Evolutionary conservation across 768 basidiomycete species (phyloP), one percentile per base, ranked within the genome.

Genomic region (Mycena albidolilacea): DNA sequence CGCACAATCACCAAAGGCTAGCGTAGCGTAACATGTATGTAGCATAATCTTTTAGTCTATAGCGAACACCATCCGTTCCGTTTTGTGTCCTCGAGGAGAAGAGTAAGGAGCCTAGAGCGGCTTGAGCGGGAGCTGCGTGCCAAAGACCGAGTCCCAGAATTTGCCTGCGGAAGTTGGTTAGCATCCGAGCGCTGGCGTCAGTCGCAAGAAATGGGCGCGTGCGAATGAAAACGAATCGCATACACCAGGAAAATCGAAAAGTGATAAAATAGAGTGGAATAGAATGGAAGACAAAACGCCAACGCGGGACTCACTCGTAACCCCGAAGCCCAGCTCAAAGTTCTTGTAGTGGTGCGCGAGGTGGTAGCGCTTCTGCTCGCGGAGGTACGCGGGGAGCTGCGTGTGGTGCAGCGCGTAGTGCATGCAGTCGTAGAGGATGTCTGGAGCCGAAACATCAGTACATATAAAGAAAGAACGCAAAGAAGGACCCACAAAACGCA

Each of bases 291-390:
- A 38, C 30, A 30, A 30, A 62, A 73, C 37, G 75, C 48, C 46
- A 30, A 30, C 4, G 30, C 30, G 30, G 30, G 15, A 83, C 90
- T 64, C 78, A 94, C 95, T 96, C 8, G 97, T 98, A 12, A 99
- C 97, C 41, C 97, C 97, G 79, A 97, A 99, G 19, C 97, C 97
- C 55, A 99, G 93, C 79, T 98, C 96, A 81, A 96, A 97, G 85
- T 98, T 97, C 84, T 98, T 98, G 87, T 97, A 98, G 81, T 98
- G 97, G 79, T 98, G 97, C 8, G 96, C 97, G 74, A 99, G 89
- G 78, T 99, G 98, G 80, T 98, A 99, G 80, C 95, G 95, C 87
- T 99, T 99, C 94, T 95, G 93, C 80, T 96, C 93, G 70, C 88
- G 88, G 84, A 99, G 81, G 84, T 98, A 98, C 44, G 91, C 85